Base-by-base conservation (phyloP, 352 stramenopile genomes). In the Salisapilia sapeloensis region DNA sequence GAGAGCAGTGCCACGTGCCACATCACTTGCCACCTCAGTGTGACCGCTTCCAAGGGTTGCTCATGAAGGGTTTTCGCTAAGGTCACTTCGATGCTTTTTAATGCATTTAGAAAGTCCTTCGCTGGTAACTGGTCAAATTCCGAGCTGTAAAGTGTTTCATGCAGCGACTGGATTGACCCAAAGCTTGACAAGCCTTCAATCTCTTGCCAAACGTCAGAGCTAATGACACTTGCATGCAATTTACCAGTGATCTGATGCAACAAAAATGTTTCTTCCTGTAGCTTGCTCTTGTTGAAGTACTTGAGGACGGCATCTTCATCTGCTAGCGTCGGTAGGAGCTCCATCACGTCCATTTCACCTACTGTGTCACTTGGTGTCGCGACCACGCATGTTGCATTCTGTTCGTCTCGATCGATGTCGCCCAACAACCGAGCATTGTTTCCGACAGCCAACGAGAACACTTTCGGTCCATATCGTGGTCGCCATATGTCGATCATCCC, bases 221-320 rank as follows among this genome's bases (percentile, higher is more conserved):
- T n/a, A n/a, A n/a, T 82, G 14, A 70, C 66, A 23, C 66, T 79
- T n/a, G 62, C 53, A 35, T 80, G 67, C 10, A 90, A 52, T 2
- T 54, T 52, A 5, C 64, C 65, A 16, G 83, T 71, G 8, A 90
- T 53, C 40, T 90, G 74, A 15, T 90, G 70, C 30, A 90, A 38
- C 19, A 83, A 33, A 29, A 85, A 90, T n/a, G 78, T 80, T 30
- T 90, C 74, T 37, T 90, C 70, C 48, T 90, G 70, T 7, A 82
- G 60, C 29, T 82, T 83, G 38, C 84, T 85, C 32, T 90, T 61
- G 6, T 65, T 78, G 33, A 86, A 85, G 44, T 90, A 90, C 32
- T 81, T 82, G 43, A 83, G 60, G 46, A 86, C 37, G 24, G 72
- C 74, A 3, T 62, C 56, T 18, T 56, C 42, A 31, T 72, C 82